Evolutionary conservation across 257 asterid species (phyloP).

Genomic region (Solanum acaule): DNA sequence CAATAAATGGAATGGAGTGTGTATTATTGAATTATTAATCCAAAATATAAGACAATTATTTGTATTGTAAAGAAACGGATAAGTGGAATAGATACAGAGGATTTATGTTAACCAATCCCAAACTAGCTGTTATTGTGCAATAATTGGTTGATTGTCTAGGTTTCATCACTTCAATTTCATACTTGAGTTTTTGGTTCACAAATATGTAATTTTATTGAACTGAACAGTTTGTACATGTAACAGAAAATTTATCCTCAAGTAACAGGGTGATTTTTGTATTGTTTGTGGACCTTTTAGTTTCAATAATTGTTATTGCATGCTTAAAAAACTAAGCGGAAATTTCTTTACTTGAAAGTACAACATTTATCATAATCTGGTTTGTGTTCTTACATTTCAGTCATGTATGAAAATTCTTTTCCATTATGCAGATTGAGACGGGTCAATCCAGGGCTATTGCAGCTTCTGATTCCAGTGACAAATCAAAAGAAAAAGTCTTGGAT

Average conservation of each 20-base stretch:
- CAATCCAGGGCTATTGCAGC: constrained; percentile 35
- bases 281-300: not conserved
- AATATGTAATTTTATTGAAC: not conserved
- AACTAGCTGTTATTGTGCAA: not conserved
- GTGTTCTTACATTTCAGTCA: not conserved
- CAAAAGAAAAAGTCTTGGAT: constrained; percentile 56
- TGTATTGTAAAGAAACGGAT: not conserved
- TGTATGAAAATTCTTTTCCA: constrained; percentile 8
- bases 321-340: not conserved
- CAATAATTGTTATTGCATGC: not conserved
- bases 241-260: not conserved
- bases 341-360: not conserved
- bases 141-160: not conserved
- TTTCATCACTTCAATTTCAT: not conserved
- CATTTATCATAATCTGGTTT: not conserved
- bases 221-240: not conserved
- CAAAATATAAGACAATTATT: not conserved
- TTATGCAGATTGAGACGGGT: constrained; percentile 58
- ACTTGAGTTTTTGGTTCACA: not conserved
- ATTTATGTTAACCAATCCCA: not conserved
- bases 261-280: not conserved
- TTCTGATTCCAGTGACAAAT: constrained; percentile 69
- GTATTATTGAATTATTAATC: not conserved
- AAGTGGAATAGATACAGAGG: not conserved
- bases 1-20: not conserved